Base-by-base conservation (phyloP, 169 alveolate species). In the Cryptosporidium xiaoi region DNA sequence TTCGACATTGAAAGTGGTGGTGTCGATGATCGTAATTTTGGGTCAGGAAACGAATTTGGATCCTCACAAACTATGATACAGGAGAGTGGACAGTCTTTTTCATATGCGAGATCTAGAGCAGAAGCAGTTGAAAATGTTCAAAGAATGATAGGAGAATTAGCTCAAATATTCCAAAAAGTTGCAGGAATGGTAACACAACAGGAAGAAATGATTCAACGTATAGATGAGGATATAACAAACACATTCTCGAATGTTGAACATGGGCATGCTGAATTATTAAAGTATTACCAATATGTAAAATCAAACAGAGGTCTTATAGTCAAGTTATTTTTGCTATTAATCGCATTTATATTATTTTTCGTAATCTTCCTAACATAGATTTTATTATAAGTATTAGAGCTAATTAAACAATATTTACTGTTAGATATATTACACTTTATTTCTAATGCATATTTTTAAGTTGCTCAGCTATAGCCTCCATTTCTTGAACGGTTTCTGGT, bases 51-150 rank as follows among this genome's bases (percentile, higher is more conserved):
- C 44, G 67, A 69, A 16, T 51, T 69, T 69, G 87, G 87, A 56
- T 58, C 48, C 5, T 34, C 69, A 16, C 56, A 60, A 29, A 77
- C 27, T 13, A 56, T 62, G 69, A 31, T 77, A 64, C 87, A 77
- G 15, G 64, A 77, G 29, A 60, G 56, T 40, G 64, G 64, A 24
- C 87, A 77, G n/a, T 77, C 71, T 36, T 77, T 77, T 40, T 77
- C 87, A 16, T 77, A 77, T 27, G 71, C 87, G 24, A 33, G 71
- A 56, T 77, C 87, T 12, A 77, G 87, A 36, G 87, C 87, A 1
- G 87, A 90, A 90, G 93, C 93, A n/a, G 91, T 90, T 7, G 93
- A 90, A 24, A 90, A 90, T 50, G 92, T 90, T 18, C 93, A 90
- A 82, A 58, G 91, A 36, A 87, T 85, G 53, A 90, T 90, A 44